phyloP scores from a whole-genome alignment of 2,329 filamentous ascomycete species.

The Claviceps purpurea region DNA sequence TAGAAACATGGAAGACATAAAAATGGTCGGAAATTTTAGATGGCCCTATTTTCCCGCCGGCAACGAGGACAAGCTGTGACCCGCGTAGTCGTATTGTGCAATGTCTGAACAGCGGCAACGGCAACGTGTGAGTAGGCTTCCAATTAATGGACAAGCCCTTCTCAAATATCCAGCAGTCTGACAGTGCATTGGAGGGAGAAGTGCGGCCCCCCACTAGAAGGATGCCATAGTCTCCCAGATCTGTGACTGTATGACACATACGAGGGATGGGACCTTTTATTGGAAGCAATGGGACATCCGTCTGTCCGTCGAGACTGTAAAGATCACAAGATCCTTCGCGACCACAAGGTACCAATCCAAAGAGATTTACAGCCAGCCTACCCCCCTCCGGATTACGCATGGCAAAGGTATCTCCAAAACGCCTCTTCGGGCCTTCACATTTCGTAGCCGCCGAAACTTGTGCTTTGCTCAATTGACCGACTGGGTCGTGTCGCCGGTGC shows the following conservation, averaged over 20 bases:
- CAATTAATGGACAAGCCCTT: constrained; percentile 38
- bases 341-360: constrained; percentile 30
- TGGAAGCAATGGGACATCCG: constrained; percentile 14
- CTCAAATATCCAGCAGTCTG: constrained; percentile 64
- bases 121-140: constrained; percentile 52
- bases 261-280: constrained; percentile 23
- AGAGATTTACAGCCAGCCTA: constrained; percentile 30
- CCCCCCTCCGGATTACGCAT: constrained; percentile 23
- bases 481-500: no score
- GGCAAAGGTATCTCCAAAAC: constrained; percentile 46
- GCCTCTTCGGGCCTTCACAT: constrained; percentile 26
- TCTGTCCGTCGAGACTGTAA: constrained; percentile 19
- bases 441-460: constrained; percentile 7
- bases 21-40: constrained; percentile 35
- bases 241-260: constrained; percentile 67
- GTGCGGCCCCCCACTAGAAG: constrained; percentile 64
- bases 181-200: constrained; percentile 56
- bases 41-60: constrained; percentile 46
- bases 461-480: neutral
- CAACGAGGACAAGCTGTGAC: constrained; percentile 41
- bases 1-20: constrained; percentile 35
- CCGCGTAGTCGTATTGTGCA: constrained; percentile 39
- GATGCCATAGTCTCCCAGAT: constrained; percentile 41
- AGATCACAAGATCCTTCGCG: constrained; percentile 38
- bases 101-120: constrained; percentile 63